These are phyloP conservation scores for Neopestalotiopsis clavispora DNA, from an alignment of 2,329 filamentous ascomycete species.

Conservation along the genomic window DNA sequence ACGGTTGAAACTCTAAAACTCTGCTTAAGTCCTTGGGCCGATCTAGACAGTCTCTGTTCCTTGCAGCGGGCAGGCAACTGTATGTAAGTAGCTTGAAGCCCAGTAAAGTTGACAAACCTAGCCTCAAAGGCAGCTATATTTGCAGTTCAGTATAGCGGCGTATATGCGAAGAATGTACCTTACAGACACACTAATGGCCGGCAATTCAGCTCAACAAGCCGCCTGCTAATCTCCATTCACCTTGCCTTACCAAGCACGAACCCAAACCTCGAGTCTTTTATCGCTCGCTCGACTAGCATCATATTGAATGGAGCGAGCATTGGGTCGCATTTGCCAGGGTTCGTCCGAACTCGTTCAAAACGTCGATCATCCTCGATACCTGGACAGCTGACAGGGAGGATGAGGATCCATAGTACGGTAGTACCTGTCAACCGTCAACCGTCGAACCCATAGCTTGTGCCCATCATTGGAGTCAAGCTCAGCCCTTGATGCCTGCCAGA, in stretches of 20 bases:
- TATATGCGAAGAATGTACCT: no score
- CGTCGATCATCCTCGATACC: not conserved
- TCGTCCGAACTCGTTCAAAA: not conserved
- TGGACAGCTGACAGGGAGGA: no score
- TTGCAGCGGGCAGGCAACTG: not conserved
- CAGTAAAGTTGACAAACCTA: no score
- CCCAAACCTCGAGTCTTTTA: not conserved
- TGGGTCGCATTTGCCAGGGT: not conserved
- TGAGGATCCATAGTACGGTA: no score
- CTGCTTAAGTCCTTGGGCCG: not conserved
- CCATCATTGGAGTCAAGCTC: not conserved
- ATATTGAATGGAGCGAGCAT: not conserved
- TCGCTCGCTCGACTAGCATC: not conserved
- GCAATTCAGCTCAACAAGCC: no score
- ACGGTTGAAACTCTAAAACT: not conserved
- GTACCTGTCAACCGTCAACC: not conserved
- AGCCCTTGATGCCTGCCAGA: constrained; percentile 9
- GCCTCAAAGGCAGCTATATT: no score
- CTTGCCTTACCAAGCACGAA: no score
- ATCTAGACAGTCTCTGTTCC: not conserved
- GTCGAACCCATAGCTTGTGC: not conserved
- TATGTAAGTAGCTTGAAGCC: no score
- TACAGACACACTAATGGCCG: no score
- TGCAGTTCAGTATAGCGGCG: no score
- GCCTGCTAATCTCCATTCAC: no score